A percentile compares a stretch with the other conserved stretches of the same genome.
phyloP scores from a whole-genome alignment of 768 basidiomycete genomes.

The Solioccasus polychromus region DNA sequence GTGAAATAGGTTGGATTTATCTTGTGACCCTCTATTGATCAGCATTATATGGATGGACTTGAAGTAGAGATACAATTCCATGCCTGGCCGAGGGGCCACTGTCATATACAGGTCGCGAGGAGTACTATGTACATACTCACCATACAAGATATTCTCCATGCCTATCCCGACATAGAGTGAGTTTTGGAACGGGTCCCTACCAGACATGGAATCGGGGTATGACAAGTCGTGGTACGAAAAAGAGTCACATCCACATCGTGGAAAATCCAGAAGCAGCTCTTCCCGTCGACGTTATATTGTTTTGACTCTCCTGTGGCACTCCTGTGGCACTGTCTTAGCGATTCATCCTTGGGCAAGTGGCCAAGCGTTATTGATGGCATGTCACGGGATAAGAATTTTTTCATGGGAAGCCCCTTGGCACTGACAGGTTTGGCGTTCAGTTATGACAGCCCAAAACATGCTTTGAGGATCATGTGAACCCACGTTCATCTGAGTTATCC shows the following conservation, averaged over 20 bases:
- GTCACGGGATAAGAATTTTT: not conserved
- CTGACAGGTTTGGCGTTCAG: too few relatives aligned
- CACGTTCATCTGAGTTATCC: too few relatives aligned
- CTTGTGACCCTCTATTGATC: not conserved
- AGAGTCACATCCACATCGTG: not conserved
- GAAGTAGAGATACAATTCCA: slow-evolving; percentile 26
- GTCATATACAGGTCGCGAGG: not conserved
- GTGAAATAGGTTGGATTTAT: slow-evolving; percentile 16
- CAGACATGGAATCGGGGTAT: not conserved
- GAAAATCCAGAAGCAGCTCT: not conserved
- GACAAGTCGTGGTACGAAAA: not conserved
- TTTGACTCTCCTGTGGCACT: not conserved
- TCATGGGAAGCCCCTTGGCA: slow-evolving; percentile 3
- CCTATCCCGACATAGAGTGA: slow-evolving; percentile 13
- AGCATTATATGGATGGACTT: slow-evolving; percentile 16
- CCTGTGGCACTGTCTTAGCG: too few relatives aligned
- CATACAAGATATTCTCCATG: slow-evolving; percentile 22
- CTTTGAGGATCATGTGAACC: too few relatives aligned
- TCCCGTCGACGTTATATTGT: slow-evolving; percentile 4
- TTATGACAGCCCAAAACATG: too few relatives aligned
- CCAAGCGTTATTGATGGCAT: not conserved
- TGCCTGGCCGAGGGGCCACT: slow-evolving; percentile 12
- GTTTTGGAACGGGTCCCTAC: slow-evolving; percentile 6
- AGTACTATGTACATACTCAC: slow-evolving; percentile 10
- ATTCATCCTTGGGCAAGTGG: too few relatives aligned